Evolutionary conservation across 306 rosid species (phyloP), one percentile per base, ranked within the genome.

Genomic region (Trichosanthes cucumerina): DNA sequence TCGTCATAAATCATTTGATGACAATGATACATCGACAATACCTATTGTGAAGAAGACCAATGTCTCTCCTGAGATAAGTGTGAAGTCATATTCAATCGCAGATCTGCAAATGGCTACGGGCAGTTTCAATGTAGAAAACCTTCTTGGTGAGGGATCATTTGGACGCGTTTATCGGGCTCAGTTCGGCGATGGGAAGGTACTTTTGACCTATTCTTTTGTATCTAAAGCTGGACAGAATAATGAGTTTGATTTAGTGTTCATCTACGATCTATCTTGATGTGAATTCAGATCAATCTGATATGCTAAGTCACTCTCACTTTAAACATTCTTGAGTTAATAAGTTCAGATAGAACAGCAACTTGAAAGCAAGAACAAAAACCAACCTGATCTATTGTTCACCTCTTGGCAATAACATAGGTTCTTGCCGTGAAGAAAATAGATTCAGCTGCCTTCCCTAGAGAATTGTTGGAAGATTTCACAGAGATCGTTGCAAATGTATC

Each of bases 101-200:
- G 99, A 96, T 83, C 85, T 96, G 85, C 99, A 96, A 88, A 86
- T 96, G 82, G 97, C 99, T 83, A 92, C 98, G n/a, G 97, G 91
- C 75, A 92, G 97, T 91, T 96, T 96, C 87, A 91, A 86, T 77
- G 86, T 86, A 57, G 99, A 96, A 62, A 89, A 91, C 78, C 98
- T 92, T 78, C 88, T 92, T 28, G 99, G 97, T 31, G 98, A 92
- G 82, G 99, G 97, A 46, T 88, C 93, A 73, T 88, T 92, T 86
- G 99, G 99, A 56, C 97, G 98, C 2, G 97, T 96, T 78, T 96
- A 92, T 82, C 93, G 93, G 34, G 98, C 93, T 83, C 93, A 90
- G 82, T 90, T 93, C 71, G 90, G 88, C 70, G 97, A 92, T 66
- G 98, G 98, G 59, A 88, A 96, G 98, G 99, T 92, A 69, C 75